Evolutionary conservation across 2,329 filamentous ascomycete genomes (phyloP).

Genomic region (Pseudogymnoascus sp.): DNA sequence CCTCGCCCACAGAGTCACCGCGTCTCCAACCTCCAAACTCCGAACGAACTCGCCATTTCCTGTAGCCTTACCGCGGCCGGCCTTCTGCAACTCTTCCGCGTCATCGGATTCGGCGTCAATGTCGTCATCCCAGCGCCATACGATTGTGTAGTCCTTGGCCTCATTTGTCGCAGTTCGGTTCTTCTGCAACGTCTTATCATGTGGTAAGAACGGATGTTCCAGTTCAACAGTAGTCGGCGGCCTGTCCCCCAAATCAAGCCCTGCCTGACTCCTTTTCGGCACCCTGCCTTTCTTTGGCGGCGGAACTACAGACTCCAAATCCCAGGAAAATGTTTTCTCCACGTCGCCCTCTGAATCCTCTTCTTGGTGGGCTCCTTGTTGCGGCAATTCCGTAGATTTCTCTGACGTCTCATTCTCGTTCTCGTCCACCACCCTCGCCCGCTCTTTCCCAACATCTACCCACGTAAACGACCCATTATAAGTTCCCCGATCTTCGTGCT

Average conservation of each 20-base stretch:
- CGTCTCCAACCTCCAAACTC: conserved; percentile 48
- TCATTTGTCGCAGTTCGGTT: conserved; percentile 37
- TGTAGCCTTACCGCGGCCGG: conserved; percentile 44
- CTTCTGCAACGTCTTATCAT: conserved; percentile 34
- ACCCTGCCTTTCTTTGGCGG: background rate
- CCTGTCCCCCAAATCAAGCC: background rate
- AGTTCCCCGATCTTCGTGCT: conserved; percentile 26
- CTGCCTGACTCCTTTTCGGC: background rate
- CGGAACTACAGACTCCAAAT: background rate
- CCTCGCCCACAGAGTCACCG: conserved; percentile 54
- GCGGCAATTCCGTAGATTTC: background rate
- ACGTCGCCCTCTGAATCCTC: background rate
- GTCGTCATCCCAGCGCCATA: conserved; percentile 46
- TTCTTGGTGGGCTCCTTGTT: background rate
- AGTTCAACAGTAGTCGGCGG: conserved; percentile 11
- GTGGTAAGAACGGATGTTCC: conserved; percentile 33
- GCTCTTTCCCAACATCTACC: conserved; percentile 56
- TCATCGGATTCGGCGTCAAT: conserved; percentile 36
- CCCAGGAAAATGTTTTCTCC: background rate
- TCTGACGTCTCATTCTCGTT: background rate
- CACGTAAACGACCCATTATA: conserved; percentile 49
- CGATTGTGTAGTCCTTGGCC: conserved; percentile 37
- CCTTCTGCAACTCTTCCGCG: conserved; percentile 26
- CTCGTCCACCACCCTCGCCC: conserved; percentile 34
- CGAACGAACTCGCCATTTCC: conserved; percentile 49